Conservation (phyloP, 805 yeast genomes). For the Teunomyces panamensis region DNA sequence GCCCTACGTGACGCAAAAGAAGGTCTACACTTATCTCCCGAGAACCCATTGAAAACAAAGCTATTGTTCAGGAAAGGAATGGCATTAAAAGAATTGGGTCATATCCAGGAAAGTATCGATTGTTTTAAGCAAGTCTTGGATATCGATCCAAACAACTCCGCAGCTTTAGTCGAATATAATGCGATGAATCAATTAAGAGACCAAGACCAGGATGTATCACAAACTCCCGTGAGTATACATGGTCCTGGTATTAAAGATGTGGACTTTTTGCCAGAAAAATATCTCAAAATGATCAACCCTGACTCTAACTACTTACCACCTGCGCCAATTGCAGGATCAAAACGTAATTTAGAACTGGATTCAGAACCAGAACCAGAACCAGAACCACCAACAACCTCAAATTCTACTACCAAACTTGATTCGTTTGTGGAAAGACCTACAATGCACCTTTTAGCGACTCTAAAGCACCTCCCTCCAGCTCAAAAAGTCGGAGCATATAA, state of each 20-base stretch:
- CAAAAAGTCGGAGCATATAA: slow-evolving; percentile 29
- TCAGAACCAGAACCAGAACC: neutral
- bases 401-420: neutral
- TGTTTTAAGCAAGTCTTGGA: slow-evolving; percentile 35
- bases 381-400: neutral
- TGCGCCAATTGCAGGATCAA: neutral
- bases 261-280: slow-evolving; percentile 41
- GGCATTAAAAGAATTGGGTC: slow-evolving; percentile 31
- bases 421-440: slow-evolving; percentile 20
- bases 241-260: slow-evolving; percentile 33
- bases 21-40: slow-evolving; percentile 41
- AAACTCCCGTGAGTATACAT: slow-evolving; percentile 8
- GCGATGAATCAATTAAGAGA: too few species aligned
- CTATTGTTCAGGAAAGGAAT: slow-evolving; percentile 50
- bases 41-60: slow-evolving; percentile 39
- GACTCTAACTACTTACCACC: neutral
- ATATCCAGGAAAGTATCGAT: slow-evolving; percentile 20
- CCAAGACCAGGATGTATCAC: too few species aligned
- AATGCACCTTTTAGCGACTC: slow-evolving; percentile 21
- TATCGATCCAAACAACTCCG: slow-evolving; percentile 40
- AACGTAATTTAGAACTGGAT: too few species aligned
- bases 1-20: slow-evolving; percentile 49
- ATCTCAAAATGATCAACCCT: neutral
- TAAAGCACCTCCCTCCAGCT: slow-evolving; percentile 25
- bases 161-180: slow-evolving; percentile 32